A percentile compares a stretch with the other conserved stretches of the same genome.
phyloP scores from a whole-genome alignment of 306 rosid species.

The Lotus japonicus region DNA sequence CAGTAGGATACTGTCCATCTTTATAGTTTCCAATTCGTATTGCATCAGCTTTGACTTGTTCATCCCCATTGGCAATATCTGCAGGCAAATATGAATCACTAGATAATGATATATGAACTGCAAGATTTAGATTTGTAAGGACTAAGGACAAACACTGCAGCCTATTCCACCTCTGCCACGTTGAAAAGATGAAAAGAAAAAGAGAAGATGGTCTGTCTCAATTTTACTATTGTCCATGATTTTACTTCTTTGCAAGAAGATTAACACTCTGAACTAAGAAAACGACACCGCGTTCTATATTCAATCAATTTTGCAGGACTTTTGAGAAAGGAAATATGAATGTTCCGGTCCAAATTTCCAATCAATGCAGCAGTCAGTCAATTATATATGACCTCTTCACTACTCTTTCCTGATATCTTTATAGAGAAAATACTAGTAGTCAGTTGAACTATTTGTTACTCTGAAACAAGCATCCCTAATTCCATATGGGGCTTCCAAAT shows the following conservation, averaged over 20 bases:
- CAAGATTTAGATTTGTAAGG: background rate
- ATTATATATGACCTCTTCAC: constrained; percentile 1
- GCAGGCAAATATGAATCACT: constrained; percentile 29
- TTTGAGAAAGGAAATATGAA: constrained; percentile 12
- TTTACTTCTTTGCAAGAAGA: no score
- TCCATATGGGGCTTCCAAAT: background rate
- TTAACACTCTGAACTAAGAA: no score
- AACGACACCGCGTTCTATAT: no score
- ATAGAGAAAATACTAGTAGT: background rate
- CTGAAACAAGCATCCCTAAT: background rate
- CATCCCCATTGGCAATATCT: constrained; percentile 88
- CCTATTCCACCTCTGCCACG: constrained; percentile 7
- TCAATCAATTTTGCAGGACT: constrained; percentile 12
- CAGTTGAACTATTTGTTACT: background rate
- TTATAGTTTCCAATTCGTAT: constrained; percentile 81
- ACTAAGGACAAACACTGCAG: background rate
- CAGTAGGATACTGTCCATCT: constrained; percentile 77
- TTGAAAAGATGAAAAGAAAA: background rate
- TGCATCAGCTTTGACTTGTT: constrained; percentile 91
- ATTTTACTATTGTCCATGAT: background rate
- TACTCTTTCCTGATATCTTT: background rate
- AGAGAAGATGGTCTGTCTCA: background rate
- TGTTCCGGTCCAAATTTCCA: background rate
- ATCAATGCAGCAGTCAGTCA: background rate
- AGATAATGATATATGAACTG: constrained; percentile 1